Evolutionary conservation across 345 rosid species (phyloP), one percentile per base, ranked within the genome.

Genomic region (Hibiscus mutabilis): DNA sequence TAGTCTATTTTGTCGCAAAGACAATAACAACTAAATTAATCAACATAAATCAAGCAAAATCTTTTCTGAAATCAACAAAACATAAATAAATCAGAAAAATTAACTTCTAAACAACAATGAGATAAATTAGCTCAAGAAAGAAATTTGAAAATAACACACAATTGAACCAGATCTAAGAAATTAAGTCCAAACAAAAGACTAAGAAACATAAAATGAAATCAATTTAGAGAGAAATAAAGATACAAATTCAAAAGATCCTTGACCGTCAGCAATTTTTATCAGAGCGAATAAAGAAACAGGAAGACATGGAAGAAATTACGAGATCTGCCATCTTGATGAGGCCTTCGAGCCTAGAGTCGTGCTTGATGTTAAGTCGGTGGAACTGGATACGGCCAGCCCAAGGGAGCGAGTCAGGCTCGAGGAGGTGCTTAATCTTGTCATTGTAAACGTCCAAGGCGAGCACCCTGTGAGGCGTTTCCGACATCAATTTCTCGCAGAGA

Each of bases 301-400:
- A 42, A 57, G 27, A 62, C 19, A 29, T 31, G 40, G 31, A 51
- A 72, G 68, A 72, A 61, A 62, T 62, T 69, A 94, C 98, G 84
- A 94, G 95, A 91, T 94, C 97, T 76, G 97, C 83, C 90, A 94
- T 90, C 88, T 88, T 91, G 80, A 91, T 83, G 57, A 94, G 93
- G 62, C 95, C 97, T 82, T 93, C 98, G 63, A 93, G 96, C 75
- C 98, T 89, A 3, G 97, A 88, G 47, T 93, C 97, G 47, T 93
- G 90, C 83, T 91, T 94, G 78, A 94, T 91, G 75, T 94, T 94
- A 81, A 94, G 76, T 62, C 97, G 95, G 80, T 94, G 96, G 80
- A 94, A 91, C 88, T 91, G 96, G 90, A 94, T 94, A 82, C 98
- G 94, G 76, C 65, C 91, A 24, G 82, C 76, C 86, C 87, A 86